Evolutionary conservation across 495 filamentous ascomycete genomes (phyloP).

Genomic region (Annulohypoxylon maeteangense): DNA sequence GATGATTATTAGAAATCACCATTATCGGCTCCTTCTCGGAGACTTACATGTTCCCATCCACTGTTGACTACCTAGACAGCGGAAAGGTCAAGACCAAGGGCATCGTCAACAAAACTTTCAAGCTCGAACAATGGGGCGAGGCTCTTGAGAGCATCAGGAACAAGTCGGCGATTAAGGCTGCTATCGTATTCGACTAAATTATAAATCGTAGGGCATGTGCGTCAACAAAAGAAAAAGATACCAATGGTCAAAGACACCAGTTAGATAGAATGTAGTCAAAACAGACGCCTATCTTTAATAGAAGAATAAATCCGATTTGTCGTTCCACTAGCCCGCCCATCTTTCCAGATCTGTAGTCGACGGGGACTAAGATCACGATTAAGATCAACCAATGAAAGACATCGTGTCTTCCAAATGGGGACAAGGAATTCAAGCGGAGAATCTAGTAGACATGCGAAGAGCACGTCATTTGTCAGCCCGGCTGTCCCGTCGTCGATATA

Average conservation of each 20-base stretch:
- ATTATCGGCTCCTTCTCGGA: conserved; percentile 77
- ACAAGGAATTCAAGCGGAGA: conserved; percentile 19
- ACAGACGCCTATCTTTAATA: conserved; percentile 32
- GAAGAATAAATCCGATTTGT: conserved; percentile 27
- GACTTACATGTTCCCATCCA: conserved; percentile 78
- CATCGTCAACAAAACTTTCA: conserved; percentile 66
- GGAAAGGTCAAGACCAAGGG: conserved; percentile 70
- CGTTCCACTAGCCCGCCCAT: background rate
- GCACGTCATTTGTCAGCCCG: conserved; percentile 24
- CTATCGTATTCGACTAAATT: conserved; percentile 71
- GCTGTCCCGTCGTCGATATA: conserved; percentile 34
- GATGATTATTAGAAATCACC: conserved; percentile 64
- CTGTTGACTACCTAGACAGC: conserved; percentile 74
- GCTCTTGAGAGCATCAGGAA: conserved; percentile 67
- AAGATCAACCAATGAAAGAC: conserved; percentile 22
- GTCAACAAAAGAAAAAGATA: conserved; percentile 4
- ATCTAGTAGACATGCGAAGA: conserved; percentile 11
- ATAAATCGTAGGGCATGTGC: background rate
- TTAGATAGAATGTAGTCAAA: conserved; percentile 22
- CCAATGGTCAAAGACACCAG: background rate
- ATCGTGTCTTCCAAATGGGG: conserved; percentile 21
- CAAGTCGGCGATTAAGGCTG: conserved; percentile 77
- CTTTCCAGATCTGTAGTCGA: conserved; percentile 1
- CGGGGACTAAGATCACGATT: background rate
- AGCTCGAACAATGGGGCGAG: conserved; percentile 63